Percentiles rank a stretch among this genome's conserved stretches.
These are phyloP conservation scores for Penicillium sp. DNA, from an alignment of 2,329 filamentous ascomycete genomes.

Conservation along the genomic window DNA sequence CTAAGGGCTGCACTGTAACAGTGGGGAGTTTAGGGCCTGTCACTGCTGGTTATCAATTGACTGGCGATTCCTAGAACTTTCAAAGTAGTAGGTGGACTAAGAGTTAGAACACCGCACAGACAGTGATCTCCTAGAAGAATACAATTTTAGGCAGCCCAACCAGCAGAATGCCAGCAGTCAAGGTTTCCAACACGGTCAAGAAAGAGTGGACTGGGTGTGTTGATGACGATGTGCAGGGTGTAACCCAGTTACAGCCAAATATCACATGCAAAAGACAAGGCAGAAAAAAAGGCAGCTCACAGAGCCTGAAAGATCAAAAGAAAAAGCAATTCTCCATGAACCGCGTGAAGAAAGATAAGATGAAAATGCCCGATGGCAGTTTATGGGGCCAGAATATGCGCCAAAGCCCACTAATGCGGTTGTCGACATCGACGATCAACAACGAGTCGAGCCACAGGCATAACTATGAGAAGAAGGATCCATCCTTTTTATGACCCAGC, in stretches of 20 bases:
- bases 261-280: not conserved
- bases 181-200: not conserved
- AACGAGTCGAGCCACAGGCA: not conserved
- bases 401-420: no score
- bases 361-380: not conserved
- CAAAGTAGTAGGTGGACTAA: not conserved
- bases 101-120: not conserved
- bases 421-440: no score
- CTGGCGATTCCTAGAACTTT: not conserved
- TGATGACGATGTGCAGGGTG: not conserved
- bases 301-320: not conserved
- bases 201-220: not conserved
- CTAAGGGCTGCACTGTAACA: not conserved
- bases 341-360: not conserved
- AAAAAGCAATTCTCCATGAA: conserved; percentile 3
- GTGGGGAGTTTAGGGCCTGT: no score
- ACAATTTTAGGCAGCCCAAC: not conserved
- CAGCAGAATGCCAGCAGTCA: not conserved
- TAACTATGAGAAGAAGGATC: not conserved
- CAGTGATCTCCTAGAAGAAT: not conserved
- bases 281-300: not conserved
- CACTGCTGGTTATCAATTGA: not conserved
- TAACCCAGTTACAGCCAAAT: not conserved
- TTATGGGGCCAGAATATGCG: not conserved
- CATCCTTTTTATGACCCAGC: not conserved